Conservation (phyloP, 371 early-diverging fungal species). For the Dichotomocladium elegans region DNA sequence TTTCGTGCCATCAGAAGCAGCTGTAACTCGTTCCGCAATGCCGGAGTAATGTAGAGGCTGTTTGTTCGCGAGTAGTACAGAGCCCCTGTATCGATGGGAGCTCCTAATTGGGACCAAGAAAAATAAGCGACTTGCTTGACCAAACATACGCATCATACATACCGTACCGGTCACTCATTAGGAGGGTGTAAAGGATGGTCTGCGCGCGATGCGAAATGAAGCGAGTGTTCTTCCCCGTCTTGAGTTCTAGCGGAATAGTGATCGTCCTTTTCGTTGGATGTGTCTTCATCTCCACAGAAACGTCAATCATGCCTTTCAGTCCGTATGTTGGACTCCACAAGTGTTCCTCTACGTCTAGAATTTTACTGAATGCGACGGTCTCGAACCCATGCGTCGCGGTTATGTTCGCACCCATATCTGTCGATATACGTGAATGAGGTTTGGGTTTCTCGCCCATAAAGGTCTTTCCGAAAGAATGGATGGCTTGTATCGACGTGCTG, state of each 20-base stretch:
- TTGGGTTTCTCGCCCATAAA: conserved; percentile 11
- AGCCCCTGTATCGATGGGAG: conserved; percentile 64
- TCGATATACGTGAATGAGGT: conserved; percentile 14
- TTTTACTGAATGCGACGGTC: conserved; percentile 53
- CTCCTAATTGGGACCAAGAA: conserved; percentile 29
- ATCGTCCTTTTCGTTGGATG: conserved; percentile 21
- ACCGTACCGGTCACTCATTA: conserved; percentile 87
- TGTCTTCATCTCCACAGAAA: conserved; percentile 55
- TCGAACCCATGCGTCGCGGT: conserved; percentile 12
- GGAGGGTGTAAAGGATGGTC: conserved; percentile 77
- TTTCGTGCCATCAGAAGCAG: conserved; percentile 76
- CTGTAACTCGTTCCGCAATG: conserved; percentile 62
- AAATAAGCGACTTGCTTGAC: background rate
- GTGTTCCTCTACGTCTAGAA: conserved; percentile 89
- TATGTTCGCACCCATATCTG: conserved; percentile 16
- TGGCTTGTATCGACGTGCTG: conserved; percentile 29
- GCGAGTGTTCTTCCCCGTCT: conserved; percentile 70
- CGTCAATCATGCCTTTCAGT: conserved; percentile 91
- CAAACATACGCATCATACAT: conserved; percentile 1
- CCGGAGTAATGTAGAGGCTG: conserved; percentile 60
- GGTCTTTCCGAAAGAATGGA: conserved; percentile 9
- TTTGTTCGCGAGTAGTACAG: conserved; percentile 73
- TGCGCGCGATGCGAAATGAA: conserved; percentile 80
- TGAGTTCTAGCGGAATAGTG: conserved; percentile 85
- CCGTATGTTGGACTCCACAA: conserved; percentile 92